phyloP scores from a whole-genome alignment of 345 rosid genomes.

The Rhizophora mangle region DNA sequence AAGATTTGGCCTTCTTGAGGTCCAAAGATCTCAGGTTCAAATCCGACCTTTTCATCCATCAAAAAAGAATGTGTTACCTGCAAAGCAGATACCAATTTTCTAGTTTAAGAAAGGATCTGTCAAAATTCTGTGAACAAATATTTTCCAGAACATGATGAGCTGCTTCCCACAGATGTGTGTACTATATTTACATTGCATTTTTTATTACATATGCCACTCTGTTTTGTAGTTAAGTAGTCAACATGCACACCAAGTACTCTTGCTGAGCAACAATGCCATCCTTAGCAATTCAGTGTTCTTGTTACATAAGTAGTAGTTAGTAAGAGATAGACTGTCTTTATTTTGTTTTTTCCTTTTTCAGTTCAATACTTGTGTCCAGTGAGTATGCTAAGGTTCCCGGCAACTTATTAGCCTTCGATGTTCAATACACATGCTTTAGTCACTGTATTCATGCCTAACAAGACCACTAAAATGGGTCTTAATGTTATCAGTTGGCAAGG shows the following conservation, averaged over 20 bases:
- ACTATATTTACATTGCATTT: too few relatives aligned
- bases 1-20: too few relatives aligned
- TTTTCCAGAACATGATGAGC: too few relatives aligned
- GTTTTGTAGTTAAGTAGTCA: background rate
- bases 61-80: too few relatives aligned
- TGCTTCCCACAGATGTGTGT: too few relatives aligned
- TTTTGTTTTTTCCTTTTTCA: background rate
- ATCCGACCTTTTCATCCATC: too few relatives aligned
- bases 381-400: background rate
- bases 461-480: slow-evolving; percentile 2
- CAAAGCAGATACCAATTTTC: too few relatives aligned
- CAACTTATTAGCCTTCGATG: background rate
- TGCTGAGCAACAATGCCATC: background rate
- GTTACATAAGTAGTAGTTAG: background rate
- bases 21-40: too few relatives aligned
- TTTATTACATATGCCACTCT: too few relatives aligned
- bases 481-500: slow-evolving; percentile 54
- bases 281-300: background rate
- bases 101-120: too few relatives aligned
- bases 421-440: background rate
- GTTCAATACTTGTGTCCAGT: background rate
- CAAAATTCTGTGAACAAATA: too few relatives aligned
- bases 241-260: too few relatives aligned
- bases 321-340: background rate
- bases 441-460: background rate